These are phyloP conservation scores for Lathyrus aphaca DNA, from an alignment of 306 rosid genomes.

Conservation along the genomic window DNA sequence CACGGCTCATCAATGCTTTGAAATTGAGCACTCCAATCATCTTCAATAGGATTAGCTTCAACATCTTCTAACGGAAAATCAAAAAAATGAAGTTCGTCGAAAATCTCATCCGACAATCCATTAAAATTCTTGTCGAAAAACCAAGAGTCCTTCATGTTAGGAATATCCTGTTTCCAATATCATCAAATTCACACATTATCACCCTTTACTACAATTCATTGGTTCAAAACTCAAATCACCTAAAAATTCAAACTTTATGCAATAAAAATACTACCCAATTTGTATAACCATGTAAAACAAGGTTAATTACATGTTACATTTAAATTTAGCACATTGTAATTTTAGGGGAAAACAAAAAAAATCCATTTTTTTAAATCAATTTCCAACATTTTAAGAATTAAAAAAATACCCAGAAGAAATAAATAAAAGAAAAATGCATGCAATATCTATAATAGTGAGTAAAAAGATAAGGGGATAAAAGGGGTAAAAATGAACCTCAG, in stretches of 20 bases:
- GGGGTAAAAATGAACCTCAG: constrained; percentile 36
- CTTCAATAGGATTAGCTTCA: constrained; percentile 51
- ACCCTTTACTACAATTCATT: constrained; percentile 1
- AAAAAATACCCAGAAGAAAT: constrained; percentile 7
- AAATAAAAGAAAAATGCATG: constrained; percentile 34
- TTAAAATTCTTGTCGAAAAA: constrained; percentile 55
- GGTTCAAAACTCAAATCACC: constrained; percentile 14
- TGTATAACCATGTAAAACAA: constrained; percentile 23
- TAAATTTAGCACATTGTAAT: neutral
- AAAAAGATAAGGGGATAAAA: neutral
- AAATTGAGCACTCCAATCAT: constrained; percentile 65
- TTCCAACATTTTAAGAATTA: neutral
- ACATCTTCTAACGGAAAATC: constrained; percentile 82
- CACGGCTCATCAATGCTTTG: constrained; percentile 55
- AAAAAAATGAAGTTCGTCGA: constrained; percentile 51
- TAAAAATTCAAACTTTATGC: constrained; percentile 25
- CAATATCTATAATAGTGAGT: neutral
- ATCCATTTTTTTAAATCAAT: constrained; percentile 8
- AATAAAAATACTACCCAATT: constrained; percentile 17
- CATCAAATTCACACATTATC: constrained; percentile 34
- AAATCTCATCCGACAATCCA: constrained; percentile 55
- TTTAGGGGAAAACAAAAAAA: constrained; percentile 27
- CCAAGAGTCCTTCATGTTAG: constrained; percentile 61
- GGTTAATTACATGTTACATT: neutral
- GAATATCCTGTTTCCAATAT: constrained; percentile 44